Conservation (phyloP, 129 eudicot species). For the Flaveria linearis region DNA sequence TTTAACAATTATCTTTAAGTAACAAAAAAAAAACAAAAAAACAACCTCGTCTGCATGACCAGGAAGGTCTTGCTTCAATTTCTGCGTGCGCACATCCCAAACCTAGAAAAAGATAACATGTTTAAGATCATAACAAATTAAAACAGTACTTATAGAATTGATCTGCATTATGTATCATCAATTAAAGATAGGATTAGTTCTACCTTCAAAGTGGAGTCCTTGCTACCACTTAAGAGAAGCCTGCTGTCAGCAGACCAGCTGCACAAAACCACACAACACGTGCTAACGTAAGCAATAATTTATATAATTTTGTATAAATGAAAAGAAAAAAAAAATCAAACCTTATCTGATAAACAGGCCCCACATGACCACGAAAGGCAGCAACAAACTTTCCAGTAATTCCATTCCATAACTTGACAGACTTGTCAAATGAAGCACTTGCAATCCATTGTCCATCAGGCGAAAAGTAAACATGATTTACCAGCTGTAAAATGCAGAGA, state of each 20-base stretch:
- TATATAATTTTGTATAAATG: not conserved
- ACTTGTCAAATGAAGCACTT: slow-evolving; percentile 98
- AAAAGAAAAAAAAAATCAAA: slow-evolving; percentile 19
- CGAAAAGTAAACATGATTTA: slow-evolving; percentile 98
- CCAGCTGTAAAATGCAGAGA: slow-evolving; percentile 55
- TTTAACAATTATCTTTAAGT: slow-evolving; percentile 7
- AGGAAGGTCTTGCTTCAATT: slow-evolving; percentile 92
- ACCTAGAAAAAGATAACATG: slow-evolving; percentile 49
- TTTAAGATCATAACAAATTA: not conserved
- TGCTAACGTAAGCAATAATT: not conserved
- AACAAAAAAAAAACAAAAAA: not conserved
- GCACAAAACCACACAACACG: slow-evolving; percentile 35
- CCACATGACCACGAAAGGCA: slow-evolving; percentile 96
- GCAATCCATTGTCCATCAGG: slow-evolving; percentile 99
- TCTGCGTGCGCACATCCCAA: slow-evolving; percentile 87
- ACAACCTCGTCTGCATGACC: slow-evolving; percentile 96
- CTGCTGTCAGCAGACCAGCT: slow-evolving; percentile 99
- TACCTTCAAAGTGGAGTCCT: slow-evolving; percentile 96
- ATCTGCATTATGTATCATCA: not conserved
- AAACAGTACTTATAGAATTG: not conserved
- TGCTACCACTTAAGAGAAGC: slow-evolving; percentile 95
- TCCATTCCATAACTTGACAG: slow-evolving; percentile 97
- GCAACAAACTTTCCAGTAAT: slow-evolving; percentile 85
- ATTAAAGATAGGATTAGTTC: not conserved
- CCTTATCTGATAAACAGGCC: slow-evolving; percentile 99